These are phyloP conservation scores for Apiotrichum brassicae DNA, from an alignment of 1,284 basidiomycete species.

Conservation along the genomic window DNA sequence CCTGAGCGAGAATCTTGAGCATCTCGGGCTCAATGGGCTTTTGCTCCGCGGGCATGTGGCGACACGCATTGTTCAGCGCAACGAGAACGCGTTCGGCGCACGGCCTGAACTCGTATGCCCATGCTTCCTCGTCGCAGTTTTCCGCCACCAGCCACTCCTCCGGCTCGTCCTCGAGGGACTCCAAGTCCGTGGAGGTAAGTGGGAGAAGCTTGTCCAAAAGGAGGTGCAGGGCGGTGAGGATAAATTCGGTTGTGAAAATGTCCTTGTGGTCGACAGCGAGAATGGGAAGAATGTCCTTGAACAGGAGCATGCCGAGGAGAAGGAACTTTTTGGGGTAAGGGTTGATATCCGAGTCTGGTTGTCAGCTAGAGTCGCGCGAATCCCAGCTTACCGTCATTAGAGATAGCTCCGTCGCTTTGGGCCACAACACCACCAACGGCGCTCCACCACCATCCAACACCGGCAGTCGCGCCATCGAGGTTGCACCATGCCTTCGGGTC, in stretches of 20 bases:
- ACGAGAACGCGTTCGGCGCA: constrained; percentile 82
- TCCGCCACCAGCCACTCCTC: constrained; percentile 85
- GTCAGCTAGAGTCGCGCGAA: background rate
- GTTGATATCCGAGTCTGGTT: constrained; percentile 30
- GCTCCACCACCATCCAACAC: constrained; percentile 48
- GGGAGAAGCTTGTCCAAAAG: constrained; percentile 77
- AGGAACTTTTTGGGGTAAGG: constrained; percentile 55
- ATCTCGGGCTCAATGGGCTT: constrained; percentile 63
- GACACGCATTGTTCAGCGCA: constrained; percentile 68
- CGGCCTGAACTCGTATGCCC: constrained; percentile 79
- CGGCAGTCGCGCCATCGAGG: constrained; percentile 34
- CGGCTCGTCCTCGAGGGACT: constrained; percentile 72
- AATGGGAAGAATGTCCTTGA: constrained; percentile 60
- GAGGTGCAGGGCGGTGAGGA: constrained; percentile 68
- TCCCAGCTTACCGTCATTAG: constrained; percentile 39
- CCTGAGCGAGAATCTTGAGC: constrained; percentile 53
- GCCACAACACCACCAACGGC: constrained; percentile 44
- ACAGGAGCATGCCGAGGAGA: constrained; percentile 77
- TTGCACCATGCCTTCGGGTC: constrained; percentile 45
- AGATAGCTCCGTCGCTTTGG: constrained; percentile 38
- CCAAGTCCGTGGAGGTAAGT: constrained; percentile 67
- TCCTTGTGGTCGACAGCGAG: constrained; percentile 39
- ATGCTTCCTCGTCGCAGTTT: constrained; percentile 71
- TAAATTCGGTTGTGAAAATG: constrained; percentile 62
- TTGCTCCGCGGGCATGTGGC: constrained; percentile 50